Conservation (phyloP, 257 asterid genomes). For the Verbena officinalis region DNA sequence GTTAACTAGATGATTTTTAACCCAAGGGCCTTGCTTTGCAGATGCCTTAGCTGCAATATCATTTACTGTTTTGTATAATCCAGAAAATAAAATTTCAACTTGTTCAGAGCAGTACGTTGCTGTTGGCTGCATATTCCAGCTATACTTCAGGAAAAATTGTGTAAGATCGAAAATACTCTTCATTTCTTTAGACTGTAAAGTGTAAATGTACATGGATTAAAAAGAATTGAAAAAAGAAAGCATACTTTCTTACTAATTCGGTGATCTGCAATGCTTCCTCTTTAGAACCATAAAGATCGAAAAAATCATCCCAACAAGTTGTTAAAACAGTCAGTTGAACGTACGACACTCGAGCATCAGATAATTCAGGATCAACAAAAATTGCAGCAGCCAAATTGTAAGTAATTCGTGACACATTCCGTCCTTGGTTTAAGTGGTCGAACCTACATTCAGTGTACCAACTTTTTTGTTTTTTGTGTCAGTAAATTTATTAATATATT, state of each 20-base stretch:
- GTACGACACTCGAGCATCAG: slow-evolving; percentile 23
- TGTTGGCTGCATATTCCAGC: too few species aligned
- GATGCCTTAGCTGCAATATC: too few species aligned
- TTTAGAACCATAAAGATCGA: slow-evolving; percentile 29
- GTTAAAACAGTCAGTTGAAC: slow-evolving; percentile 23
- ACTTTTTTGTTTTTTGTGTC: not conserved
- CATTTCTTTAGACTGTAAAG: too few species aligned
- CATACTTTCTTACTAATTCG: slow-evolving; percentile 31
- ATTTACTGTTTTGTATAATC: too few species aligned
- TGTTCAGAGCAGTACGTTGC: too few species aligned
- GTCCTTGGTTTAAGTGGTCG: slow-evolving; percentile 19
- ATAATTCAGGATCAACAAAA: slow-evolving; percentile 27
- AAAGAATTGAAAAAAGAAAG: not conserved
- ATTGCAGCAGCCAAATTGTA: slow-evolving; percentile 22
- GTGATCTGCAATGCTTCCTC: slow-evolving; percentile 29
- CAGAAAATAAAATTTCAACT: too few species aligned
- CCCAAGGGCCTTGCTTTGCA: too few species aligned
- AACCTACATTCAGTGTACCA: slow-evolving; percentile 38
- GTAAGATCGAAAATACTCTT: too few species aligned
- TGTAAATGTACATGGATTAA: not conserved
- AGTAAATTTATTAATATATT: not conserved
- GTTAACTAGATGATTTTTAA: too few species aligned
- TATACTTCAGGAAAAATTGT: too few species aligned
- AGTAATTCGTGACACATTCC: not conserved
- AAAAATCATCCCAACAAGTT: slow-evolving; percentile 34